phyloP scores from a whole-genome alignment of 2,329 filamentous ascomycete genomes.

The Penicillium sp. region DNA sequence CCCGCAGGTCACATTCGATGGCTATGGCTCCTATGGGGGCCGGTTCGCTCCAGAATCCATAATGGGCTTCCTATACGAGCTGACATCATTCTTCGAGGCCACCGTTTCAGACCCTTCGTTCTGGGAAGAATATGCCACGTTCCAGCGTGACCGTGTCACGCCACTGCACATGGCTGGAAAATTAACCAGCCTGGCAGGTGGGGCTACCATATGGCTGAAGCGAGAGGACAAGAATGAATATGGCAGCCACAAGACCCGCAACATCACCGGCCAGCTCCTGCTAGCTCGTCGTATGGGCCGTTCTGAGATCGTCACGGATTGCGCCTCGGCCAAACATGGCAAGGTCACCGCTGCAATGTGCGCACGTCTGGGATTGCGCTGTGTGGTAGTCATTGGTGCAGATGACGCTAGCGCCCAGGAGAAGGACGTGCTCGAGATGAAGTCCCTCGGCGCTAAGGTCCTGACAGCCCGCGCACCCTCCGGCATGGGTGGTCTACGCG shows the following conservation, averaged over 20 bases:
- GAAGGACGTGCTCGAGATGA: slow-evolving; percentile 22
- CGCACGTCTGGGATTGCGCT: slow-evolving; percentile 17
- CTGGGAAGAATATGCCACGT: slow-evolving; percentile 24
- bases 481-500: slow-evolving; percentile 21
- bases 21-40: slow-evolving; percentile 26
- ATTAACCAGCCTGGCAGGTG: slow-evolving; percentile 15
- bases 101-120: slow-evolving; percentile 24
- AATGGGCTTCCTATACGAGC: slow-evolving; percentile 23
- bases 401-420: slow-evolving; percentile 19
- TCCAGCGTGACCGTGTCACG: slow-evolving; percentile 16
- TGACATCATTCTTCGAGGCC: slow-evolving; percentile 24
- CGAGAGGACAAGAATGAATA: slow-evolving; percentile 23
- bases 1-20: slow-evolving; percentile 19
- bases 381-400: slow-evolving; percentile 22
- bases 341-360: slow-evolving; percentile 23
- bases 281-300: slow-evolving; percentile 21
- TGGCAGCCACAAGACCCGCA: slow-evolving; percentile 23
- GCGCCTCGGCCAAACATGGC: slow-evolving; percentile 24
- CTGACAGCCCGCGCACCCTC: slow-evolving; percentile 20
- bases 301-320: slow-evolving; percentile 24
- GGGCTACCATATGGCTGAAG: slow-evolving; percentile 26
- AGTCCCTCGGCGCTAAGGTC: slow-evolving; percentile 22
- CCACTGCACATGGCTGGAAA: slow-evolving; percentile 18
- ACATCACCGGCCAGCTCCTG: slow-evolving; percentile 22
- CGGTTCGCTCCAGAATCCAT: slow-evolving; percentile 28